Base-by-base conservation (phyloP, 2,329 filamentous ascomycete genomes). In the Aspergillus sp. region DNA sequence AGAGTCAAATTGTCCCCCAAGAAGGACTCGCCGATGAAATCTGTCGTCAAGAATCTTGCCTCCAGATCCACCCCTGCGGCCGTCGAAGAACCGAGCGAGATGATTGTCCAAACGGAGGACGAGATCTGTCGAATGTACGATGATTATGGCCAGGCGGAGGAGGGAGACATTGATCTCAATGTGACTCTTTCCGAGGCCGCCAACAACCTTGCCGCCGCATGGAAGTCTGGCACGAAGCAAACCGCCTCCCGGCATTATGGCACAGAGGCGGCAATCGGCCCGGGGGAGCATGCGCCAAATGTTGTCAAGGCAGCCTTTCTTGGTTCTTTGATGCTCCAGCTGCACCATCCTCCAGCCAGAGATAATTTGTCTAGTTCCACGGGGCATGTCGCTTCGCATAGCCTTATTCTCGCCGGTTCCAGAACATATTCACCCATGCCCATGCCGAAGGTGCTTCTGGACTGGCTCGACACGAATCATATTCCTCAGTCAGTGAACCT, bases 381-480 rank as follows among this genome's bases (percentile, higher is more conserved):
- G 16, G 44, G 45, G 5, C 46, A 48, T 32, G 43, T 41, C 14
- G 44, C 48, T 11, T 47, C 49, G 4, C 53, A 49, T 26, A 50
- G 48, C 33, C 35, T 60, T 34, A 46, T 55, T 26, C 44, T 53
- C 29, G 43, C 49, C 7, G 39, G 49, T 19, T 39, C 47, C 11
- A 42, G 50, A 29, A 39, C 46, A 2, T 47, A 49, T n/a, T 39
- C 43, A 12, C 49, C 49, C 14, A 47, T 49, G 5, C 52, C 83
- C 1, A 66, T 93, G 12, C 85, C 89, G 1, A 79, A 81, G 50
- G 72, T 86, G 11, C 65, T 96, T 10, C 78, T 95, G 40, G 74
- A 83, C 47, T 96, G 89, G 89, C 68, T 93, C 42, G 72, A 83
- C 34, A 68, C 70, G 11, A 74, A 84, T 49, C 85, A 94, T 52